A percentile compares a stretch with the other conserved stretches of the same genome.
phyloP scores from a whole-genome alignment of 805 yeast genomes.

The Candida qinlingensis region DNA sequence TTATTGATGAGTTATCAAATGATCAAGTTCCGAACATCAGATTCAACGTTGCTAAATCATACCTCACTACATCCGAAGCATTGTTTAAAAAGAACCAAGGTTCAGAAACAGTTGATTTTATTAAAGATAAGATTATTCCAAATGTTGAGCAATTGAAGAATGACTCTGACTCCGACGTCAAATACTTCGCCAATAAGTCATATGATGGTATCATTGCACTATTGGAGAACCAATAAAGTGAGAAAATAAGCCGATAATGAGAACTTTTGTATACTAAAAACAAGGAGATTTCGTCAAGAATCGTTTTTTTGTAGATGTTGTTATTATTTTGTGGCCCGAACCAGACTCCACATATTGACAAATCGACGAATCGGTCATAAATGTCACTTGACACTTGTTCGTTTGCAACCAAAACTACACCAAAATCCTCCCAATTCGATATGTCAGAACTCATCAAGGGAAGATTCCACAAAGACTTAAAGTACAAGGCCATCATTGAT shows the following conservation, averaged over 20 bases:
- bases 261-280: background rate
- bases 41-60: slow-evolving; percentile 89
- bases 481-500: slow-evolving; percentile 54
- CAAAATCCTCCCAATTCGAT: background rate
- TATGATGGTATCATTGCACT: slow-evolving; percentile 27
- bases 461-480: slow-evolving; percentile 23
- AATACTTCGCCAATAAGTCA: slow-evolving; percentile 74
- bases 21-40: slow-evolving; percentile 94
- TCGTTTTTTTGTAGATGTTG: background rate
- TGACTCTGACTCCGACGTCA: slow-evolving; percentile 86
- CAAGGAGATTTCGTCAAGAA: no score
- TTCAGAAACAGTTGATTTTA: slow-evolving; percentile 27
- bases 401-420: no score
- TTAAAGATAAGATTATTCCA: slow-evolving; percentile 52
- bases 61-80: slow-evolving; percentile 54
- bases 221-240: slow-evolving; percentile 1
- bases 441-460: slow-evolving; percentile 22
- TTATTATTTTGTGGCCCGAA: background rate
- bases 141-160: slow-evolving; percentile 56
- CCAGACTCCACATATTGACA: background rate
- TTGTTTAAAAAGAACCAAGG: slow-evolving; percentile 25
- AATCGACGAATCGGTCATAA: no score
- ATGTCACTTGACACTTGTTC: no score
- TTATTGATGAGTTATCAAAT: slow-evolving; percentile 59
- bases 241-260: background rate